Evolutionary conservation across 495 filamentous ascomycete genomes (phyloP), one percentile per base, ranked within the genome.

Genomic region (Sordaria brevicollis): DNA sequence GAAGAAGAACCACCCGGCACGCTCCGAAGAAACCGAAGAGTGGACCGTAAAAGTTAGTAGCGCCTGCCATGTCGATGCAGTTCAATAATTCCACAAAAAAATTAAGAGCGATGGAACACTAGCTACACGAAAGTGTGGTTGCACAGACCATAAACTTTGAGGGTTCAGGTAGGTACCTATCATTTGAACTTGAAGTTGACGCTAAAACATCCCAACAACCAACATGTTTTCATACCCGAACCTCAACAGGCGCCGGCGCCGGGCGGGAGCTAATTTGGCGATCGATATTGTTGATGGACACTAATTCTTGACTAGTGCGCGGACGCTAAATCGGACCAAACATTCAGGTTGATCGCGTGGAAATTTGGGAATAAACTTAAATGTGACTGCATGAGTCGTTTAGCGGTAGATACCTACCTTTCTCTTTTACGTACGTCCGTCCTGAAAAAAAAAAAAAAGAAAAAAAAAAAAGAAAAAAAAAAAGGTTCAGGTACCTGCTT

Each of bases 81-180:
- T 17, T 17, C 5, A 31, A 62, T 17, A 4, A 31, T 62, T 29
- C 49, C 25, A 62, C 21, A 31, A 7, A 11, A 49, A 54, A 54
- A 21, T 11, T 9, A 15, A 13, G 25, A 57, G 31, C 49, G 19
- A 57, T 31, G 21, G 21, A 13, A 57, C 5, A 57, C 7, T 19
- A 49, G 19, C 21, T 31, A 57, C 10, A 19, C 25, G 62, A 65
- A 57, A 34, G 71, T 70, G 70, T 72, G 70, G 72, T 75, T 66
- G 68, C 69, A 71, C 65, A 66, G 57, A 70, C 71, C 67, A 69
- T 49, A 19, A 19, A 34, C 21, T 65, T 8, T 62, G 5, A 62
- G 49, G 49, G 49, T 31, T 31, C 5, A 13, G 13, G 11, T 62
- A 62, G 13, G 49, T 62, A 62, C 33, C 29, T 17, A n/a, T n/a